Evolutionary conservation across 441 rosid genomes (phyloP).

Genomic region (Corymbia calophylla): DNA sequence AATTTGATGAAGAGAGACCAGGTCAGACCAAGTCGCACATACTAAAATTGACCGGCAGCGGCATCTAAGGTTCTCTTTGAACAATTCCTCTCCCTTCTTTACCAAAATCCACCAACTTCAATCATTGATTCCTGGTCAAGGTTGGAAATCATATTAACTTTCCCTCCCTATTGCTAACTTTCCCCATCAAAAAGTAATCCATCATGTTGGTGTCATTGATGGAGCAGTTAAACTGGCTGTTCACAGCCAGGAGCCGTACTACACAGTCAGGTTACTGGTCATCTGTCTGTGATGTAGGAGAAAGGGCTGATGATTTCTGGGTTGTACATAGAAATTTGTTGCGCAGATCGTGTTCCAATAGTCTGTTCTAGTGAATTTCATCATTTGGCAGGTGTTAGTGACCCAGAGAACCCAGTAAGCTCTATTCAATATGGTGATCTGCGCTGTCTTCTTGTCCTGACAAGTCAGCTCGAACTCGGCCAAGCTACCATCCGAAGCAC

Average conservation of each 20-base stretch:
- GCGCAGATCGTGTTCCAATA: slow-evolving; percentile 14
- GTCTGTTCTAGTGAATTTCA: slow-evolving; percentile 17
- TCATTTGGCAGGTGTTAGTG: neutral
- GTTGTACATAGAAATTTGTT: neutral
- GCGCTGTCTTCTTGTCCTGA: neutral
- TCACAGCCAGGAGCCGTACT: neutral
- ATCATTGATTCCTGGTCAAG: neutral
- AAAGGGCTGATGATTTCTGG: neutral
- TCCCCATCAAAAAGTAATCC: neutral
- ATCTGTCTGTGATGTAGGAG: neutral
- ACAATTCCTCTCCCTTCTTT: neutral
- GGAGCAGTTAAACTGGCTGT: neutral
- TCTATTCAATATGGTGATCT: neutral
- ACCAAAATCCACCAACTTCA: neutral
- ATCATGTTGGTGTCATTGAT: neutral
- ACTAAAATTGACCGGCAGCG: neutral
- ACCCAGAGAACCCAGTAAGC: neutral
- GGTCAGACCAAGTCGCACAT: neutral
- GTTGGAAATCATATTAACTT: neutral
- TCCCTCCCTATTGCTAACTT: neutral
- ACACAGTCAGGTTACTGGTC: neutral
- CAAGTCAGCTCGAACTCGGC: slow-evolving; percentile 13
- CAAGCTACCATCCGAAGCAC: slow-evolving; percentile 6
- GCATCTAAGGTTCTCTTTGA: neutral
- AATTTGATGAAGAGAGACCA: neutral